Evolutionary conservation across 768 basidiomycete species (phyloP).

Genomic region (Leccinellum luteum): DNA sequence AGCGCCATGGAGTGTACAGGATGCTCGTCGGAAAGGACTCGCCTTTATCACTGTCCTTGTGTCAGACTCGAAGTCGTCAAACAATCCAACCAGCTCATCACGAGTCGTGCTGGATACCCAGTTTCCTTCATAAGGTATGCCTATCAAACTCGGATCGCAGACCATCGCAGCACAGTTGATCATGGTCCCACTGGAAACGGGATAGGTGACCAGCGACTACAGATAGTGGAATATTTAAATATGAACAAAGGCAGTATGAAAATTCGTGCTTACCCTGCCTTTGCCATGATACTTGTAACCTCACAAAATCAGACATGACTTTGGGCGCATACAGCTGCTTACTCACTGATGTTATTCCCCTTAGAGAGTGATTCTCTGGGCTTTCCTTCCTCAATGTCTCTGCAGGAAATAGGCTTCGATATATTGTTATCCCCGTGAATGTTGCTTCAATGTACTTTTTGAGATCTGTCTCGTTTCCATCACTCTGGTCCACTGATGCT

Average conservation of each 20-base stretch:
- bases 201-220: slow-evolving; percentile 41
- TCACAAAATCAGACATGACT: slow-evolving; percentile 7
- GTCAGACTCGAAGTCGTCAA: slow-evolving; percentile 38
- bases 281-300: slow-evolving; percentile 13
- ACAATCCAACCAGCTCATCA: slow-evolving; percentile 31
- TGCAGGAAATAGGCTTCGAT: slow-evolving; percentile 37
- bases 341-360: slow-evolving; percentile 20
- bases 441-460: slow-evolving; percentile 24
- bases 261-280: slow-evolving; percentile 2
- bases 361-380: slow-evolving; percentile 24
- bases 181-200: slow-evolving; percentile 34
- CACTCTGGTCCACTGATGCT: neutral
- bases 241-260: neutral
- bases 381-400: slow-evolving; percentile 24
- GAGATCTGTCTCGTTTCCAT: neutral
- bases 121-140: slow-evolving; percentile 32
- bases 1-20: neutral
- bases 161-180: slow-evolving; percentile 37
- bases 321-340: too few relatives aligned
- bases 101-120: slow-evolving; percentile 28
- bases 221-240: neutral
- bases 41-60: slow-evolving; percentile 30
- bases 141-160: slow-evolving; percentile 28
- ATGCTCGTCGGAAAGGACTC: neutral
- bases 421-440: slow-evolving; percentile 42